Evolutionary conservation across 805 yeast genomes (phyloP), one percentile per base, ranked within the genome.

Genomic region (Vanderwaltozyma verrucispora): DNA sequence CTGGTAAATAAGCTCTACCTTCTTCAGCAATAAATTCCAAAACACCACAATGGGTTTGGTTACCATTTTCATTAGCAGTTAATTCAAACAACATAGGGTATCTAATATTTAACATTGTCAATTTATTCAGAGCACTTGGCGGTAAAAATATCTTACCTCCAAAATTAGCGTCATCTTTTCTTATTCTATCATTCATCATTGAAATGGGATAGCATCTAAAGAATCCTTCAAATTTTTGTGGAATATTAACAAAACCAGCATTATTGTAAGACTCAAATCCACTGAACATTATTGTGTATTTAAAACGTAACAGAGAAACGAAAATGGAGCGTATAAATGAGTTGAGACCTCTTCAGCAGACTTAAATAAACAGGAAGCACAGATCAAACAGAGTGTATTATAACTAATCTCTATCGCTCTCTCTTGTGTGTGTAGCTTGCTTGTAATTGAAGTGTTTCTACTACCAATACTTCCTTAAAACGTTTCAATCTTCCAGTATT

Each of bases 141-240:
- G 99, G 99, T 35, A 92, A 60, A 45, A 89, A 87, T 38, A 92
- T 86, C 65, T 92, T 92, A 45, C 99, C 99, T 11, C 98, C 97
- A 61, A 63, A 89, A 53, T 92, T 87, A 35, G 94, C 80, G 43
- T 74, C 84, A 40, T 80, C 84, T 58, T 81, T 73, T 44, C 87
- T 61, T 42, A 69, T 69, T 49, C 70, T 50, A 56, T 79, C 94
- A 12, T 87, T 80, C 94, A 89, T 83, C 86, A 83, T 83, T 1
- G 81, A 69, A 24, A 89, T 74, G 2, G 98, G 96, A 57, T 87
- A 92, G 54, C 95, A 81, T 52, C 99, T 72, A 65, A 85, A 92
- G 59, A 73, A 83, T 45, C 87, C 96, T 49, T 83, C 87, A 62
- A 87, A 92, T 28, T 51, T 56, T 39, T 64, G 69, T n/a, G 68